Conservation (phyloP, 768 basidiomycete species). For the Hygrocybe coccinea region DNA sequence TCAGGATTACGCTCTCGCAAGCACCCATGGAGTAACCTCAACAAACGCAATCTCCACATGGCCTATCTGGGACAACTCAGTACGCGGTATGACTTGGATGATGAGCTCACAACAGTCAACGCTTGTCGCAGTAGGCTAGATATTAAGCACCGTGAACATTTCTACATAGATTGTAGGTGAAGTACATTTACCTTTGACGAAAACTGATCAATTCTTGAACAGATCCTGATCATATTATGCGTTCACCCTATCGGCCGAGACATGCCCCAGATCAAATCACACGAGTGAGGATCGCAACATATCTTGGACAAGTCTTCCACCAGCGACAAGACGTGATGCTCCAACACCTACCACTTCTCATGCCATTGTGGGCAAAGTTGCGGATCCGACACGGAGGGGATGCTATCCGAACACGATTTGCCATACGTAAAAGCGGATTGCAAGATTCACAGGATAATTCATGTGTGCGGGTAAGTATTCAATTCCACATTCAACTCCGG, state of each 20-base stretch:
- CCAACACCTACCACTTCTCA: conserved; percentile 9
- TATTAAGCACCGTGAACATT: too few relatives aligned
- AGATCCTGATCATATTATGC: too few relatives aligned
- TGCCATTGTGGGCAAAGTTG: conserved; percentile 24
- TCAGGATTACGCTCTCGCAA: too few relatives aligned
- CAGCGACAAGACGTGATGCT: background rate
- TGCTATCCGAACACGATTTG: conserved; percentile 11
- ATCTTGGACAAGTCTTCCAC: conserved; percentile 13
- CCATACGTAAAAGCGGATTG: background rate
- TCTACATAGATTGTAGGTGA: too few relatives aligned
- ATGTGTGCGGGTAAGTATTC: conserved; percentile 4
- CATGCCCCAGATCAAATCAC: conserved; percentile 6
- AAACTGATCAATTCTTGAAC: too few relatives aligned
- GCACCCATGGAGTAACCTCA: too few relatives aligned
- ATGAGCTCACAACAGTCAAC: conserved; percentile 8
- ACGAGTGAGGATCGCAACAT: conserved; percentile 13
- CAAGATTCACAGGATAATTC: background rate
- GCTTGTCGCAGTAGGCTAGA: background rate
- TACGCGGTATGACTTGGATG: conserved; percentile 21
- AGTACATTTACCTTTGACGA: too few relatives aligned
- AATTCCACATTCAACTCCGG: background rate
- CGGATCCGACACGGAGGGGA: conserved; percentile 21
- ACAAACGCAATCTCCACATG: conserved; percentile 19
- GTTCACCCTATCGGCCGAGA: too few relatives aligned
- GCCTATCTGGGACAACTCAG: conserved; percentile 26